These are phyloP conservation scores for Vigna radiata DNA, from an alignment of 306 rosid species.

Conservation along the genomic window DNA sequence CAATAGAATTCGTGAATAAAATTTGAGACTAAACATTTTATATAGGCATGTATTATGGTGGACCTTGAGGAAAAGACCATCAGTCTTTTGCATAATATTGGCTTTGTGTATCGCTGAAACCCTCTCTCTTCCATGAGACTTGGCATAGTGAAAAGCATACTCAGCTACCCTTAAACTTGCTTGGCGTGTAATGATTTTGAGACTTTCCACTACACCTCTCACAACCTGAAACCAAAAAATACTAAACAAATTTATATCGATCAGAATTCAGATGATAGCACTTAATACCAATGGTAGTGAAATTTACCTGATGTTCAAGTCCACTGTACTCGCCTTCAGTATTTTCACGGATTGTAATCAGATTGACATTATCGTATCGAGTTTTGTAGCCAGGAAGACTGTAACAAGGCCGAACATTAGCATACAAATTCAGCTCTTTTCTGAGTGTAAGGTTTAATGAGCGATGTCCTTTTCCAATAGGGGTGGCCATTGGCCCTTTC, in stretches of 20 bases:
- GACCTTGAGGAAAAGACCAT: slow-evolving; percentile 83
- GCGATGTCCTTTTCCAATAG: slow-evolving; percentile 98
- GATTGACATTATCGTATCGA: slow-evolving; percentile 86
- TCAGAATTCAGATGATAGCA: slow-evolving; percentile 23
- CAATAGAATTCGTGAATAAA: slow-evolving; percentile 16
- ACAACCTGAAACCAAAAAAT: slow-evolving; percentile 74
- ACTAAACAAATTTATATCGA: slow-evolving; percentile 33
- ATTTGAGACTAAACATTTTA: not conserved
- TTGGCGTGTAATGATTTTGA: slow-evolving; percentile 96
- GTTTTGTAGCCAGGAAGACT: slow-evolving; percentile 97
- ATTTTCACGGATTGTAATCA: slow-evolving; percentile 96
- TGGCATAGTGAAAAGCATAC: slow-evolving; percentile 98
- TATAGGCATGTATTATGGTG: slow-evolving; percentile 7
- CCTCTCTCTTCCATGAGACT: slow-evolving; percentile 90
- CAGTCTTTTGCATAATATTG: slow-evolving; percentile 98
- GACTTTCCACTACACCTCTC: slow-evolving; percentile 98
- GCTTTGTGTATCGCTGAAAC: slow-evolving; percentile 99
- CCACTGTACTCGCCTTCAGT: slow-evolving; percentile 99
- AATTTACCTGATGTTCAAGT: slow-evolving; percentile 96
- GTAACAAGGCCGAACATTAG: slow-evolving; percentile 96
- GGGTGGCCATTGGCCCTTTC: slow-evolving; percentile 99
- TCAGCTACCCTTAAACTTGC: slow-evolving; percentile 99
- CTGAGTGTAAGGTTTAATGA: slow-evolving; percentile 95
- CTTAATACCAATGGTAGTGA: not conserved
- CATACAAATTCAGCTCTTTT: slow-evolving; percentile 94